Percentiles rank a stretch among this genome's conserved stretches.
These are phyloP conservation scores for Pleurotus tuoliensis DNA, from an alignment of 768 basidiomycete species.

Conservation along the genomic window DNA sequence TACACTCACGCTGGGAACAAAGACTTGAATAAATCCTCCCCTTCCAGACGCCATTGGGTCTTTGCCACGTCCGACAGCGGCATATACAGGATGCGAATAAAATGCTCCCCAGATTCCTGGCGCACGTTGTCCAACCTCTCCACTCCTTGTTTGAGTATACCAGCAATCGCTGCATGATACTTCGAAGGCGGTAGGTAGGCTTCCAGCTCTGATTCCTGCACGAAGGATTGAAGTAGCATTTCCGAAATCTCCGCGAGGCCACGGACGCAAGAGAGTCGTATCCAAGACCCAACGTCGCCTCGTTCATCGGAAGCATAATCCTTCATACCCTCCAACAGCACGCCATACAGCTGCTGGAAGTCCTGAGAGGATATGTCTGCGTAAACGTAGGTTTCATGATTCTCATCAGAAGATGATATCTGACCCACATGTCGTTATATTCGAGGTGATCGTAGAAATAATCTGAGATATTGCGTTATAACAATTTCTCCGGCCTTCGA, in stretches of 20 bases:
- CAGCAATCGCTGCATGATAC: conserved; percentile 55
- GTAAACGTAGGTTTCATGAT: conserved; percentile 9
- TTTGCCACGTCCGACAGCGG: conserved; percentile 35
- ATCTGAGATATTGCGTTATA: conserved; percentile 47
- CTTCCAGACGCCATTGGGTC: conserved; percentile 52
- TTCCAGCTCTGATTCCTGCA: conserved; percentile 40
- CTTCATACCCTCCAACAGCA: conserved; percentile 65
- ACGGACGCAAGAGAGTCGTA: conserved; percentile 73
- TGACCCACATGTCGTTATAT: conserved; percentile 42
- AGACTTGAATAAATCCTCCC: conserved; percentile 40
- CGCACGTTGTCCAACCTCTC: conserved; percentile 91
- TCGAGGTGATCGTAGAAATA: conserved; percentile 38
- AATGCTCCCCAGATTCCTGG: conserved; percentile 66
- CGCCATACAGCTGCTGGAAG: conserved; percentile 47
- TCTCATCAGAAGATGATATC: conserved; percentile 4
- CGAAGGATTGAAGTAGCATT: conserved; percentile 44
- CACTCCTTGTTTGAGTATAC: conserved; percentile 83
- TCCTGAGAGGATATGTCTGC: conserved; percentile 46
- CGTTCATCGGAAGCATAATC: conserved; percentile 95
- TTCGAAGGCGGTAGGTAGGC: conserved; percentile 56
- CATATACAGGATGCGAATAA: conserved; percentile 47
- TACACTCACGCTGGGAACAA: conserved; percentile 48
- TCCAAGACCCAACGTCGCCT: conserved; percentile 96
- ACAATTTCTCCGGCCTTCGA: conserved; percentile 38
- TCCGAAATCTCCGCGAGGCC: conserved; percentile 55